Base-by-base conservation (phyloP, 129 eudicot species). In the Artemisia tridentata region DNA sequence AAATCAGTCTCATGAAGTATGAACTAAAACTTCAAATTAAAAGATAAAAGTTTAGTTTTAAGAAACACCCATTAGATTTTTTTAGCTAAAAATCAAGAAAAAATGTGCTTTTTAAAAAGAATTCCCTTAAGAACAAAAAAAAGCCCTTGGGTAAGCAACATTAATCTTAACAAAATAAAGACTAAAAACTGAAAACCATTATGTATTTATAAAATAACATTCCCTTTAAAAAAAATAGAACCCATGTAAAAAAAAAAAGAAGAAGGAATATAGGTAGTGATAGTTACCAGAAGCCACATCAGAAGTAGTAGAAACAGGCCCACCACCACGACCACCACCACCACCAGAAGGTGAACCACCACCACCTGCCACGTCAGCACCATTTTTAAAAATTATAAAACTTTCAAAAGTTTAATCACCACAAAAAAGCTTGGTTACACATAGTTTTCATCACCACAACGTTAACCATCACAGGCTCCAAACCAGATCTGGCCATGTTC, bases 231-330 rank as follows among this genome's bases (percentile, higher is more conserved):
- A 18, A n/a, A n/a, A n/a, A n/a, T n/a, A n/a, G n/a, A n/a, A n/a
- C n/a, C n/a, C n/a, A n/a, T n/a, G n/a, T n/a, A n/a, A n/a, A n/a
- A 25, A 14, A 12, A 14, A 47, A 41, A 68, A 54, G 52, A 21
- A 11, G 19, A 59, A 59, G 43, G 15, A 6, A 80, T 75, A 46
- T 46, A 21, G 57, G 34, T 16, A 34, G 54, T 50, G 57, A 16
- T 60, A 27, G 53, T 73, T 84, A 90, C 96, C 96, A 74, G 96
- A 84, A 60, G 82, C 96, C 82, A 90, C 91, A 90, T 87, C 96
- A 85, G 96, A 90, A 75, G 88, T 79, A 63, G 93, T 67, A 45
- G 96, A 86, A 23, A 84, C 80, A 69, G 88, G 92, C 27, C 84
- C 84, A 63, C 86, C 82, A 55, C 77, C 82, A 60, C 90, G 77